Evolutionary conservation across 2,329 filamentous ascomycete species (phyloP).

Genomic region (Fusarium brachygibbosum): DNA sequence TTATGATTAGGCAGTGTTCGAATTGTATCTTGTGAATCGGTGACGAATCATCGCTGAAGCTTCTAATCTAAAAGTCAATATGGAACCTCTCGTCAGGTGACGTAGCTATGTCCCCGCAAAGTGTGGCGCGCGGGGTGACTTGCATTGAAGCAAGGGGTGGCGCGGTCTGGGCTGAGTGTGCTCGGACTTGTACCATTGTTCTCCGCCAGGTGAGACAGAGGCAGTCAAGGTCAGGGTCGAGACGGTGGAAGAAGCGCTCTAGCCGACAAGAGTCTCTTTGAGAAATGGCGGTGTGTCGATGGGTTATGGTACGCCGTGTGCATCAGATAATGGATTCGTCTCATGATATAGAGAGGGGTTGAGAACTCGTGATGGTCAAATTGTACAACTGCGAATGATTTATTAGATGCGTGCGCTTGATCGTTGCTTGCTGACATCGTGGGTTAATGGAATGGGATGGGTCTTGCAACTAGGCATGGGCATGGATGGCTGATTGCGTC

Average conservation of each 20-base stretch:
- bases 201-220: conserved; percentile 46
- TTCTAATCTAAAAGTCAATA: background rate
- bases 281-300: conserved; percentile 46
- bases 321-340: conserved; percentile 40
- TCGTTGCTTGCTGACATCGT: conserved; percentile 19
- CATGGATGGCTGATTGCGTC: conserved; percentile 37
- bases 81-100: conserved; percentile 12
- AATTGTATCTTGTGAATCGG: background rate
- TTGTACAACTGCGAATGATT: conserved; percentile 14
- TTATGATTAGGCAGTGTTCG: background rate
- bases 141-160: conserved; percentile 35
- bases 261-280: conserved; percentile 34
- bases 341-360: conserved; percentile 34
- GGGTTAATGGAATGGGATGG: conserved; percentile 17
- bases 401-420: conserved; percentile 23
- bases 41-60: conserved; percentile 4
- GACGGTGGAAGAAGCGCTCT: conserved; percentile 31
- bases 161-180: conserved; percentile 27
- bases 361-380: conserved; percentile 9
- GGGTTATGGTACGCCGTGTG: conserved; percentile 33
- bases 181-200: conserved; percentile 34
- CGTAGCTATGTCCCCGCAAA: conserved; percentile 20
- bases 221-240: background rate
- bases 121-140: conserved; percentile 36
- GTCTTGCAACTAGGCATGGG: conserved; percentile 21